phyloP scores from a whole-genome alignment of 148 eudicot genomes.

The Persicaria maculosa region DNA sequence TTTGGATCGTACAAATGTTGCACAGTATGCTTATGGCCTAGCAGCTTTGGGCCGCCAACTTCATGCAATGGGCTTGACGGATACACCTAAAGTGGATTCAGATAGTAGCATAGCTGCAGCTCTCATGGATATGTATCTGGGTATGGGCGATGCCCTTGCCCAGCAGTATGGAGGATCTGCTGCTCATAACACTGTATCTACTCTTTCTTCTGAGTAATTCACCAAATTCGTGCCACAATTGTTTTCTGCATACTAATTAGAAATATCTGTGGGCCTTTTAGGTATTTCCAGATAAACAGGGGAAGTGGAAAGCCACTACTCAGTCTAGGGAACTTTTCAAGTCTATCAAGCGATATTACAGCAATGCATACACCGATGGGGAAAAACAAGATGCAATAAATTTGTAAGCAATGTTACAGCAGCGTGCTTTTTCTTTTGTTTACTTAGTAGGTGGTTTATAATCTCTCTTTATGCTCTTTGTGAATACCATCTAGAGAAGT shows the following conservation, averaged over 20 bases:
- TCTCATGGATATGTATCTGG: conserved; percentile 93
- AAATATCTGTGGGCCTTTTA: conserved; percentile 13
- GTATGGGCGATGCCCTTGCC: conserved; percentile 99
- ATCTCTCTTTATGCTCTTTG: background rate
- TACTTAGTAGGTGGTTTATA: background rate
- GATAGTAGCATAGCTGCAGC: conserved; percentile 89
- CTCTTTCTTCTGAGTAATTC: background rate
- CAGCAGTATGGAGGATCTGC: conserved; percentile 99
- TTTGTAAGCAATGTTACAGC: conserved; percentile 39
- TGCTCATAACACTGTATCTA: conserved; percentile 87
- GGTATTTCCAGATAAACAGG: conserved; percentile 96
- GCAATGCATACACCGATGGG: conserved; percentile 97
- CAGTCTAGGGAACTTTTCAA: conserved; percentile 92
- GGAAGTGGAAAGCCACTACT: conserved; percentile 99
- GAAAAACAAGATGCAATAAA: conserved; percentile 99
- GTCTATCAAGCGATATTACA: conserved; percentile 94
- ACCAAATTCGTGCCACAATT: background rate
- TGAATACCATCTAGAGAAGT: background rate
- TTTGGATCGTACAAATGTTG: conserved; percentile 97
- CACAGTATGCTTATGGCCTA: conserved; percentile 93
- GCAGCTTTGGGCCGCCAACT: conserved; percentile 96
- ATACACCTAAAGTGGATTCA: conserved; percentile 74
- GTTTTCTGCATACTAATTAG: background rate
- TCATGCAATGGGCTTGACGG: conserved; percentile 83
- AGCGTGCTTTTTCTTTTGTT: background rate